phyloP scores from a whole-genome alignment of 805 yeast species.

The Spathaspora sp. region DNA sequence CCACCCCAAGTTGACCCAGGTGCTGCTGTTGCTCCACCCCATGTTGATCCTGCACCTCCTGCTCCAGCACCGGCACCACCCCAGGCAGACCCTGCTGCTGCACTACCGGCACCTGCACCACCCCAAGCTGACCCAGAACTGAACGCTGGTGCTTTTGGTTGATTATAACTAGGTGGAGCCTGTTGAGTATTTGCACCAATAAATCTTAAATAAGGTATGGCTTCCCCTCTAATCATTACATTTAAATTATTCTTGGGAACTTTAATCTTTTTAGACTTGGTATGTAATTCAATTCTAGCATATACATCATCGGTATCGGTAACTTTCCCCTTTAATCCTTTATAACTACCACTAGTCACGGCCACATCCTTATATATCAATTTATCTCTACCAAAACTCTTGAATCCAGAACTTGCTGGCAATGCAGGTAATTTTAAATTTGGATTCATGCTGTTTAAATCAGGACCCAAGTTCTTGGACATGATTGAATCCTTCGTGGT shows the following conservation, averaged over 20 bases:
- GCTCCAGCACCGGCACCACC: constrained; percentile 39
- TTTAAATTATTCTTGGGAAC: constrained; percentile 76
- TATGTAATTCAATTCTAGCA: constrained; percentile 92
- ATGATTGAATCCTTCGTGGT: constrained; percentile 76
- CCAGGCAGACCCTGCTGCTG: constrained; percentile 47
- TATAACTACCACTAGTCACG: constrained; percentile 87
- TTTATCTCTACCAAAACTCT: constrained; percentile 69
- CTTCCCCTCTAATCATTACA: constrained; percentile 64
- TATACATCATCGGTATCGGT: constrained; percentile 88
- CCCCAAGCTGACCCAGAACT: constrained; percentile 52
- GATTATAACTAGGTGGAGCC: constrained; percentile 7
- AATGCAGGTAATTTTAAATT: constrained; percentile 59
- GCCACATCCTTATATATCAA: constrained; percentile 81
- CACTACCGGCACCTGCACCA: constrained; percentile 23
- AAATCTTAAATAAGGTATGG: constrained; percentile 76
- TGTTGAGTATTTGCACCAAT: constrained; percentile 42
- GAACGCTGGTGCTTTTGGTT: constrained; percentile 29
- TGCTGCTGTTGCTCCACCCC: constrained; percentile 32
- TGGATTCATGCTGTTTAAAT: constrained; percentile 86
- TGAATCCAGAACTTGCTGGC: constrained; percentile 32
- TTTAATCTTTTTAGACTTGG: constrained; percentile 83
- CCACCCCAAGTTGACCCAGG: constrained; percentile 48
- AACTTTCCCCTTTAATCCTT: constrained; percentile 91
- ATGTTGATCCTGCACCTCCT: constrained; percentile 43
- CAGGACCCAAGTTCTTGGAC: constrained; percentile 54